These are phyloP conservation scores for Stropharia rugosoannulata DNA, from an alignment of 768 basidiomycete genomes.

Conservation along the genomic window DNA sequence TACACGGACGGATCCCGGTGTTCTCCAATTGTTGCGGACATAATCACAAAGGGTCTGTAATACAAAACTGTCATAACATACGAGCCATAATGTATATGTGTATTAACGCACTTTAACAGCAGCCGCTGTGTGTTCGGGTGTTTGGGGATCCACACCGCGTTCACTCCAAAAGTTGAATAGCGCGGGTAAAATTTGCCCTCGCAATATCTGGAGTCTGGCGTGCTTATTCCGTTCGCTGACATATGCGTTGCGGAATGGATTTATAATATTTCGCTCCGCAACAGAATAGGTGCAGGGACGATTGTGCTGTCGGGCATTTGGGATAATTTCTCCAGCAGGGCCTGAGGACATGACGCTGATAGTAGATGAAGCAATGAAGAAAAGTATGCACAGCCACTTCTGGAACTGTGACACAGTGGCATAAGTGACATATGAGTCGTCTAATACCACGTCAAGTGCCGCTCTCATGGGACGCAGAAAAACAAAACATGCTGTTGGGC, in stretches of 20 bases:
- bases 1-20: background rate
- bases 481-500: background rate
- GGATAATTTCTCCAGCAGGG: background rate
- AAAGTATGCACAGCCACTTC: background rate
- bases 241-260: background rate
- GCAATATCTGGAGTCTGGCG: background rate
- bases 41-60: background rate
- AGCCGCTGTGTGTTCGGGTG: background rate
- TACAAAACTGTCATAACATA: too few species aligned
- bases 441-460: background rate
- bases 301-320: background rate
- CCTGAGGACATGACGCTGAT: background rate
- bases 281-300: background rate
- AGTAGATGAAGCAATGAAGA: background rate
- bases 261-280: background rate
- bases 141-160: background rate
- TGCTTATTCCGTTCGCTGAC: background rate
- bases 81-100: background rate
- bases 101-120: background rate
- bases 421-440: background rate
- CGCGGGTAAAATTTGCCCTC: background rate
- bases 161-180: background rate
- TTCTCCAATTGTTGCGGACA: background rate
- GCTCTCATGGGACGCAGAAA: background rate
- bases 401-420: background rate